Evolutionary conservation across 306 rosid species (phyloP).

Genomic region (Lablab purpureus): DNA sequence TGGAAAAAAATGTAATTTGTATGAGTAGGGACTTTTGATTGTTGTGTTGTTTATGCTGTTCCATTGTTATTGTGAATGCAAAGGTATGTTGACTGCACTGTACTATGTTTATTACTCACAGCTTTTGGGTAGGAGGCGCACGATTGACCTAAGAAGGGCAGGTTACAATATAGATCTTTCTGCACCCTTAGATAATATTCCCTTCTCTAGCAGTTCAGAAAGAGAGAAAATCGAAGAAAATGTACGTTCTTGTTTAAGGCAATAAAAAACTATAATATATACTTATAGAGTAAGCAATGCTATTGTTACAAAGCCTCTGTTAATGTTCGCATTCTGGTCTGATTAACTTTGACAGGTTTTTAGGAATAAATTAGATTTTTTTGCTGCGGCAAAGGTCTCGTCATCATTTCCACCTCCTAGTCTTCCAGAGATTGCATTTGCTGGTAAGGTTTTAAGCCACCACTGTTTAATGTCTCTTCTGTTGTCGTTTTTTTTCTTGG

Average conservation of each 20-base stretch:
- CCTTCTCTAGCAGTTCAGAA: slow-evolving; percentile 69
- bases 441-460: slow-evolving; percentile 64
- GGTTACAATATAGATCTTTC: slow-evolving; percentile 93
- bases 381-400: slow-evolving; percentile 92
- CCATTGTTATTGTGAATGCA: slow-evolving; percentile 8
- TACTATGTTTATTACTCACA: slow-evolving; percentile 48
- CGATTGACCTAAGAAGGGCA: slow-evolving; percentile 81
- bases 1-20: slow-evolving; percentile 92
- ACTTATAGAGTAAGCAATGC: slow-evolving; percentile 1
- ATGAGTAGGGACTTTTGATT: slow-evolving; percentile 52
- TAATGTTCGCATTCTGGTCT: slow-evolving; percentile 32
- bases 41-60: slow-evolving; percentile 31
- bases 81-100: slow-evolving; percentile 39
- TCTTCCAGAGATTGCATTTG: slow-evolving; percentile 98
- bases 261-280: slow-evolving; percentile 13
- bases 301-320: slow-evolving; percentile 1
- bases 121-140: slow-evolving; percentile 88
- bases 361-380: slow-evolving; percentile 80
- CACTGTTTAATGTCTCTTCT: not conserved
- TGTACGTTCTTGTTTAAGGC: slow-evolving; percentile 56
- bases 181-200: slow-evolving; percentile 88
- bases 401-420: slow-evolving; percentile 92
- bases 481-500: slow-evolving; percentile 22
- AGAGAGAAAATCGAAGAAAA: slow-evolving; percentile 85
- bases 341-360: slow-evolving; percentile 62